Evolutionary conservation across 2,329 filamentous ascomycete species (phyloP).

Genomic region (Sporothrix brunneoviolacea): DNA sequence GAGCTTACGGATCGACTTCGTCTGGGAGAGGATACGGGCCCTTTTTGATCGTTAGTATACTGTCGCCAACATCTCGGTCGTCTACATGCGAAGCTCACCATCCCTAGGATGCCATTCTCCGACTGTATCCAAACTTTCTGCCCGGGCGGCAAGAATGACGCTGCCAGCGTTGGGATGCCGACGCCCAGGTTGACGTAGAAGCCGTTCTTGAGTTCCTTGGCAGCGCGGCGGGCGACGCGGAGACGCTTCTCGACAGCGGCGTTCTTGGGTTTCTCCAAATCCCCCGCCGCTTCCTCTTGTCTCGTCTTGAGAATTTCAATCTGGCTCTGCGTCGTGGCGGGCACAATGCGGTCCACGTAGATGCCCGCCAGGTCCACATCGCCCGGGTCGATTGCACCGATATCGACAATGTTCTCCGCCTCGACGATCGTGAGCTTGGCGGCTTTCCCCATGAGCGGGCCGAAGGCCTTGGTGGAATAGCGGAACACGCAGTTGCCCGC

Average conservation of each 20-base stretch:
- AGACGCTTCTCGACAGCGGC: conserved; percentile 42
- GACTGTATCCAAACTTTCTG: conserved; percentile 47
- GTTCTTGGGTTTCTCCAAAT: neutral
- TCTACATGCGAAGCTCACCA: neutral
- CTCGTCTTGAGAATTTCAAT: conserved; percentile 44
- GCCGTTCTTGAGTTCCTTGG: conserved; percentile 73
- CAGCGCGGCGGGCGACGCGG: conserved; percentile 68
- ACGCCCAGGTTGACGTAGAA: conserved; percentile 78
- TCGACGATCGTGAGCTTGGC: conserved; percentile 74
- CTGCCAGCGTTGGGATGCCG: conserved; percentile 81
- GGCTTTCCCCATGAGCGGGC: conserved; percentile 73
- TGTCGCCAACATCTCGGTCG: neutral
- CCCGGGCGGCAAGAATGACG: conserved; percentile 63
- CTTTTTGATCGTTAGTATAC: neutral
- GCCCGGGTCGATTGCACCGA: conserved; percentile 65
- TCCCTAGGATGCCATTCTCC: neutral
- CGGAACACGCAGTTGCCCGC: conserved; percentile 76
- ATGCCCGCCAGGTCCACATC: conserved; percentile 75
- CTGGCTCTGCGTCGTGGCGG: conserved; percentile 62
- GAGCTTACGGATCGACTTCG: conserved; percentile 1
- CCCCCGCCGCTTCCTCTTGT: neutral
- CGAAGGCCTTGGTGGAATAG: conserved; percentile 70
- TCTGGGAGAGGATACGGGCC: conserved; percentile 2
- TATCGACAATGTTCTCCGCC: conserved; percentile 73
- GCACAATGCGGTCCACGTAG: conserved; percentile 74